phyloP scores from a whole-genome alignment of 805 yeast species.

The Suhomyces sp. region DNA sequence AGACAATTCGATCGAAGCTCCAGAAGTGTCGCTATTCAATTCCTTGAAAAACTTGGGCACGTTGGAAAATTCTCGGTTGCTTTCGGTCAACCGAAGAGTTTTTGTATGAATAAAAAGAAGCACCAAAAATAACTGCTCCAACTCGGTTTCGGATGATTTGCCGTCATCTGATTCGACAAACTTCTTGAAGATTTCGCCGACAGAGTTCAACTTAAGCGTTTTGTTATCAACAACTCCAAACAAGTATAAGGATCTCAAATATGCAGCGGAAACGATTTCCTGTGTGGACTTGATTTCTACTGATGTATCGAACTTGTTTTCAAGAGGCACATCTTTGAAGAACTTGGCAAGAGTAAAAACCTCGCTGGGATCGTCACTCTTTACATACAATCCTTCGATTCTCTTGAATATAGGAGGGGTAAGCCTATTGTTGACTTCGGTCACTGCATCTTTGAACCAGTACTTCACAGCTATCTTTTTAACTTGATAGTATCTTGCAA shows the following conservation, averaged over 20 bases:
- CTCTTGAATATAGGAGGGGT: slow-evolving; percentile 51
- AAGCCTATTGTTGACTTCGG: slow-evolving; percentile 49
- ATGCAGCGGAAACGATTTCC: slow-evolving; percentile 57
- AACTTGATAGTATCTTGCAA: slow-evolving; percentile 82
- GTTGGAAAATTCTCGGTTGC: slow-evolving; percentile 29
- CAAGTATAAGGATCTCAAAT: slow-evolving; percentile 52
- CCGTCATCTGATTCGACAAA: slow-evolving; percentile 19
- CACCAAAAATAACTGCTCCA: slow-evolving; percentile 46
- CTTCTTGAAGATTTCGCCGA: slow-evolving; percentile 49
- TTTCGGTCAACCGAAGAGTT: slow-evolving; percentile 39
- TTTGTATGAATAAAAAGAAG: slow-evolving; percentile 42
- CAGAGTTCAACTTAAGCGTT: slow-evolving; percentile 43
- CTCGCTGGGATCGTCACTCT: slow-evolving; percentile 11
- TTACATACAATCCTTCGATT: slow-evolving; percentile 21
- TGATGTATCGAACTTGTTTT: slow-evolving; percentile 1
- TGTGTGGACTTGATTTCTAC: slow-evolving; percentile 40
- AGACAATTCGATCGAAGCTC: slow-evolving; percentile 23
- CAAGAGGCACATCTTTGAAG: slow-evolving; percentile 20
- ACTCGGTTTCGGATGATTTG: slow-evolving; percentile 13
- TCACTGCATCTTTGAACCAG: slow-evolving; percentile 50
- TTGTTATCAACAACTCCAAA: slow-evolving; percentile 46
- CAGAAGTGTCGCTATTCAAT: slow-evolving; percentile 2
- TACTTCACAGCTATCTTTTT: slow-evolving; percentile 54
- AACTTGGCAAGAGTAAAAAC: slow-evolving; percentile 25
- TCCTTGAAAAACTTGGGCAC: slow-evolving; percentile 34